Evolutionary conservation across 352 stramenopile genomes (phyloP), one percentile per base, ranked within the genome.

Genomic region (Phytophthora pluvialis): DNA sequence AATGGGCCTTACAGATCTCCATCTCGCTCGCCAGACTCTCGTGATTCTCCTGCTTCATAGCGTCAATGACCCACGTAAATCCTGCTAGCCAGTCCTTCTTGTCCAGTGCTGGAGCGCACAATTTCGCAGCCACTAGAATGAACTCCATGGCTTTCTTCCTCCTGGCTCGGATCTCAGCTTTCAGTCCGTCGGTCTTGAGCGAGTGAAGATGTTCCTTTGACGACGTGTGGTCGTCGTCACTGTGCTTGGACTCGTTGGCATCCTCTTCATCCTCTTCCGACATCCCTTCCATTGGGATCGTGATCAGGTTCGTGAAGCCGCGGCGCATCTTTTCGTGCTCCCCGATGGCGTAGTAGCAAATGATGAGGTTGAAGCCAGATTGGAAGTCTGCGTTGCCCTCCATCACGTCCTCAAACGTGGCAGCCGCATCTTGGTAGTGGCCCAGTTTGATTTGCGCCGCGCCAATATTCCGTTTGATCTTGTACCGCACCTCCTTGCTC

Each of bases 381-480:
- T 98, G 94, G 69, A 98, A 97, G 59, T 99, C 95, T 8, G 93
- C 85, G 53, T 88, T 93, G 18, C 85, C 83, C 48, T 95, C 88
- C 94, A 99, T 98, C 26, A 98, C 87, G 60, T 97, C 88, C 59
- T 99, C 96, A 62, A 98, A 99, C 15, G 88, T 97, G 40, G 96
- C 86, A 3, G 98, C 89, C 15, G 97, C 96, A 64, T 99, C 94
- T 54, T 97, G 91, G 62, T 98, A 98, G 63, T 98, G 89, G 7
- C 93, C 94, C 25, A 98, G 72, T 38, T 89, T 83, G 35, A 99
- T 95, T 68, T 98, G 97, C 6, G 95, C 90, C 4, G 94, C 97
- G 21, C 95, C 97, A 42, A 99, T 99, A 72, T 99, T 99, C 16
- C 96, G 88, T 55, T 98, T 97, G 73, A 99, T 98, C 72, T 98